phyloP scores from a whole-genome alignment of 495 filamentous ascomycete species.

The Trichoderma virens region DNA sequence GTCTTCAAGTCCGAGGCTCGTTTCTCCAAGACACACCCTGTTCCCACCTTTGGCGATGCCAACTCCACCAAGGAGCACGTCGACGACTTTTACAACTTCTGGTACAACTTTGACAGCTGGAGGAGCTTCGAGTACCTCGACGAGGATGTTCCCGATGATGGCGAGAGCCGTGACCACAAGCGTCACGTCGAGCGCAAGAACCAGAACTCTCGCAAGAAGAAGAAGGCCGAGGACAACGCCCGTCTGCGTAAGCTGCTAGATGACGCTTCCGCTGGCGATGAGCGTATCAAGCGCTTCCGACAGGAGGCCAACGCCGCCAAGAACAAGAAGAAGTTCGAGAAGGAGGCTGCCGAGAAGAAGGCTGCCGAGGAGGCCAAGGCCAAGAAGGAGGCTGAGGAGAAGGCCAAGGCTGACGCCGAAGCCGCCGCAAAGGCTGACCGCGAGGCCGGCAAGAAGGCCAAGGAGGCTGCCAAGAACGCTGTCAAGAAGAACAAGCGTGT shows the following conservation, averaged over 20 bases:
- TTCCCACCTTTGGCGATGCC: constrained; percentile 77
- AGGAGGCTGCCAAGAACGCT: constrained; percentile 96
- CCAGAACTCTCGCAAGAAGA: constrained; percentile 93
- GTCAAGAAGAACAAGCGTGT: constrained; percentile 99
- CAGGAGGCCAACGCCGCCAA: constrained; percentile 84
- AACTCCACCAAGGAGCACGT: constrained; percentile 82
- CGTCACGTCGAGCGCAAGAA: constrained; percentile 97
- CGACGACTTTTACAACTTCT: constrained; percentile 97
- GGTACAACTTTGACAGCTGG: constrained; percentile 99
- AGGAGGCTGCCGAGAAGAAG: constrained; percentile 85
- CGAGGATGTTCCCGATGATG: constrained; percentile 97
- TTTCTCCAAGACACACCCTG: constrained; percentile 85
- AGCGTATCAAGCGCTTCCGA: constrained; percentile 94
- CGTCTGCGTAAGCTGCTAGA: constrained; percentile 85
- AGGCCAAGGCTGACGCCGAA: constrained; percentile 71
- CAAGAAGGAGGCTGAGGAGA: constrained; percentile 70
- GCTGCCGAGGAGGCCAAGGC: constrained; percentile 69
- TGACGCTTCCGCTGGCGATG: constrained; percentile 70
- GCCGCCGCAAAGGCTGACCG: constrained; percentile 71
- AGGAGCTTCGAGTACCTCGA: constrained; percentile 95
- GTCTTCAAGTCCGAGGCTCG: constrained; percentile 86
- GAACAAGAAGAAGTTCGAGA: constrained; percentile 85
- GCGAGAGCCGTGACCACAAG: constrained; percentile 98
- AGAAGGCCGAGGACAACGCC: constrained; percentile 94
- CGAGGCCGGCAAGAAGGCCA: constrained; percentile 87